phyloP scores from a whole-genome alignment of 768 basidiomycete genomes.

The Termitomyces heimii region DNA sequence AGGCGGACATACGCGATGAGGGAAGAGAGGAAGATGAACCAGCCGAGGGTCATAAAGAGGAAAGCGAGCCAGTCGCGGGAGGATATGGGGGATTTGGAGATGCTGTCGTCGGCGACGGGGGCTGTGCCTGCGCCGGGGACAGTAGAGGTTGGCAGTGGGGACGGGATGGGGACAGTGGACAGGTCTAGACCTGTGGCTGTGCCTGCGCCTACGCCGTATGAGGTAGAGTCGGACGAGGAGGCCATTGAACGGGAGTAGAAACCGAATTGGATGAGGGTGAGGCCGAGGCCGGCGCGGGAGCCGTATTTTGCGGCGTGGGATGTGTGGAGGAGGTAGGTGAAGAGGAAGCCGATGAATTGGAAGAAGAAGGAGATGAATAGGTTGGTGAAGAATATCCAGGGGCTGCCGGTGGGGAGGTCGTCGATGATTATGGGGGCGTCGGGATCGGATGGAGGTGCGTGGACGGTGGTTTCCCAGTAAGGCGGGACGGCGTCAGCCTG shows the following conservation, averaged over 20 bases:
- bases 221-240: not conserved
- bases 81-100: slow-evolving; percentile 25
- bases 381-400: slow-evolving; percentile 70
- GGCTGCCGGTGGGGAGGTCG: slow-evolving; percentile 80
- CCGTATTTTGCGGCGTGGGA: slow-evolving; percentile 94
- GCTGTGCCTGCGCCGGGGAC: slow-evolving; percentile 17
- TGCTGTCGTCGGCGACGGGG: slow-evolving; percentile 35
- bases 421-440: slow-evolving; percentile 73
- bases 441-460: slow-evolving; percentile 53
- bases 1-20: slow-evolving; percentile 78
- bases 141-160: not conserved
- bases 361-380: slow-evolving; percentile 90
- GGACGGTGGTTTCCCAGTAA: slow-evolving; percentile 96
- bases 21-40: slow-evolving; percentile 88
- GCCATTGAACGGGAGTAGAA: slow-evolving; percentile 50
- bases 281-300: slow-evolving; percentile 22
- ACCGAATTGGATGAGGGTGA: slow-evolving; percentile 78
- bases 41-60: slow-evolving; percentile 87
- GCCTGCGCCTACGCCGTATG: no score
- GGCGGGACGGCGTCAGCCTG: slow-evolving; percentile 87
- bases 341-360: slow-evolving; percentile 90
- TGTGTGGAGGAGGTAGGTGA: slow-evolving; percentile 90
- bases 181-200: slow-evolving; percentile 20
- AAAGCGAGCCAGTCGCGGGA: slow-evolving; percentile 90
- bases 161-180: not conserved